Percentiles rank a stretch among this genome's conserved stretches.
phyloP scores from a whole-genome alignment of 2,329 filamentous ascomycete species.

The Alternaria ethzedia region DNA sequence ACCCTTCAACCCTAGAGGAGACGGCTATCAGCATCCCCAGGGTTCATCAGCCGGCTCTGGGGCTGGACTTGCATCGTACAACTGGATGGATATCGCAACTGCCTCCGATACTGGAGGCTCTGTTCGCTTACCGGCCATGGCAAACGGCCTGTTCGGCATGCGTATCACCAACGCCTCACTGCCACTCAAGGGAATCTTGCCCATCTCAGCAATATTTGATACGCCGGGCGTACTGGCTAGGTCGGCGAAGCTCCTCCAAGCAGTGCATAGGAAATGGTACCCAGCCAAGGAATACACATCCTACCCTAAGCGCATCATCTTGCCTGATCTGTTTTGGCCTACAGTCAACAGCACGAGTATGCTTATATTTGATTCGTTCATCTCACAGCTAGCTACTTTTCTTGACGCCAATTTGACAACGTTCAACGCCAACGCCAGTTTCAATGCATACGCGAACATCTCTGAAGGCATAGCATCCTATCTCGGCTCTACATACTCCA shows the following conservation, averaged over 20 bases:
- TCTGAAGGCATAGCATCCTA: constrained; percentile 10
- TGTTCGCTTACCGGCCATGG: constrained; percentile 10
- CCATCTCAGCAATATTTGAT: constrained; percentile 18
- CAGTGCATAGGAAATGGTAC: constrained; percentile 11
- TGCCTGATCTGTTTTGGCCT: constrained; percentile 19
- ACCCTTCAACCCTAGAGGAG: constrained; percentile 41
- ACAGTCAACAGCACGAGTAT: constrained; percentile 15
- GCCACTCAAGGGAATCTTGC: constrained; percentile 16
- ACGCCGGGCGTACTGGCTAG: constrained; percentile 19
- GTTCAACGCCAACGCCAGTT: constrained; percentile 12
- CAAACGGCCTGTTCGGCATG: constrained; percentile 16
- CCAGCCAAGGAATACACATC: constrained; percentile 6
- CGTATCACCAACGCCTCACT: constrained; percentile 19
- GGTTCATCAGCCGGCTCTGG: constrained; percentile 15
- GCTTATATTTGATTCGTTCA: constrained; percentile 12
- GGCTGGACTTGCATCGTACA: constrained; percentile 15
- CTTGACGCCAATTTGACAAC: constrained; percentile 6
- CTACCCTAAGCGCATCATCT: constrained; percentile 11
- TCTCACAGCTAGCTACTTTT: constrained; percentile 8
- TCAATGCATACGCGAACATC: constrained; percentile 14
- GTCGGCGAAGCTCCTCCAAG: constrained; percentile 18
- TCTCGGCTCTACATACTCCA: constrained; percentile 16
- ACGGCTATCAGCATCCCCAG: constrained; percentile 29
- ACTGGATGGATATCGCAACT: constrained; percentile 25
- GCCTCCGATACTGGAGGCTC: constrained; percentile 20